These are phyloP conservation scores for Sporothrix euskadiensis DNA, from an alignment of 2,329 filamentous ascomycete genomes.

Conservation along the genomic window DNA sequence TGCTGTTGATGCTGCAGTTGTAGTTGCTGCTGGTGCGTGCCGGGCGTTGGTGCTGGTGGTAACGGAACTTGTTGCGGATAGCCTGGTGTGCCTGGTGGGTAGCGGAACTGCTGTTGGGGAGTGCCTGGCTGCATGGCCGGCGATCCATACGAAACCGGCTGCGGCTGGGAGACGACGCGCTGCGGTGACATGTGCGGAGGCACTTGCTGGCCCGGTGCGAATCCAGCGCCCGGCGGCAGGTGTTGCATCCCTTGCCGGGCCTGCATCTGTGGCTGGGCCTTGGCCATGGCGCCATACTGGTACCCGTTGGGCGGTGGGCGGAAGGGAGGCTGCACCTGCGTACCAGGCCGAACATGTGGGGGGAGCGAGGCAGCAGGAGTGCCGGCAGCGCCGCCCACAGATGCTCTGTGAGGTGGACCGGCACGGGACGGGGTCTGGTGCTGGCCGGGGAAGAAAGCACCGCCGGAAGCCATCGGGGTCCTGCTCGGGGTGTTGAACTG, in stretches of 20 bases:
- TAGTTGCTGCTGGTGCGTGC: slow-evolving; percentile 33
- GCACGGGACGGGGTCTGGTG: slow-evolving; percentile 46
- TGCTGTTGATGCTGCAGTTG: slow-evolving; percentile 26
- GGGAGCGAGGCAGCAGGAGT: slow-evolving; percentile 37
- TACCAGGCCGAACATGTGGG: slow-evolving; percentile 31
- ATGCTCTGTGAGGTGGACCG: slow-evolving; percentile 45
- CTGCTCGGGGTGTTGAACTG: slow-evolving; percentile 53
- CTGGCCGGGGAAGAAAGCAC: slow-evolving; percentile 41
- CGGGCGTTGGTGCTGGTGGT: neutral
- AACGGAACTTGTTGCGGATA: slow-evolving; percentile 29
- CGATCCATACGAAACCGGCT: slow-evolving; percentile 43
- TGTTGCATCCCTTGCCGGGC: slow-evolving; percentile 43
- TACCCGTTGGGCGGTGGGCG: slow-evolving; percentile 51
- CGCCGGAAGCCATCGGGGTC: slow-evolving; percentile 44
- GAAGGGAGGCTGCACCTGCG: slow-evolving; percentile 45
- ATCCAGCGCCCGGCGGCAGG: slow-evolving; percentile 29
- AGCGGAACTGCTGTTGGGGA: slow-evolving; percentile 45
- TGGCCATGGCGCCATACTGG: slow-evolving; percentile 52
- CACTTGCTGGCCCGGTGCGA: slow-evolving; percentile 16
- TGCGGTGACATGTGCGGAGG: slow-evolving; percentile 29
- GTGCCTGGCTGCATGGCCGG: slow-evolving; percentile 44
- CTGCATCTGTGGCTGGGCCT: slow-evolving; percentile 43
- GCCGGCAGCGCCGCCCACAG: slow-evolving; percentile 36
- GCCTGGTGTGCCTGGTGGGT: slow-evolving; percentile 31
- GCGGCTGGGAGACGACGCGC: slow-evolving; percentile 37